Conservation (phyloP, 177 flowering plant genomes). For the Telopea speciosissima region DNA sequence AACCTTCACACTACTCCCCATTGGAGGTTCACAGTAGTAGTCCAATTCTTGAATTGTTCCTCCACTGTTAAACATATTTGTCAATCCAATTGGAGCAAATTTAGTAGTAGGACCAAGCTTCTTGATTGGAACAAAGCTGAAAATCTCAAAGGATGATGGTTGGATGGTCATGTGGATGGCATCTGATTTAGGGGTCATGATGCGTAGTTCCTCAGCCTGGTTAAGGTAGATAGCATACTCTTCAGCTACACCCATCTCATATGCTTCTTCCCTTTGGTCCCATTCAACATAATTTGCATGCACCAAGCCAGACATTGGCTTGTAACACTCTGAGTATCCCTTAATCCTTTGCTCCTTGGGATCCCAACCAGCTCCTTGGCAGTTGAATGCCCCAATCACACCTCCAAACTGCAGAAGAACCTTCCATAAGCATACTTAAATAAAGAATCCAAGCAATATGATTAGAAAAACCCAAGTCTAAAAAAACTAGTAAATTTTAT, state of each 20-base stretch:
- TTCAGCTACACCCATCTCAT: constrained; percentile 39
- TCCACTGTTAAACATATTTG: constrained; percentile 84
- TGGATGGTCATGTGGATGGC: constrained; percentile 42
- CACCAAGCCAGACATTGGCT: constrained; percentile 28
- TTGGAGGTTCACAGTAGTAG: constrained; percentile 21
- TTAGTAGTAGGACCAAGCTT: constrained; percentile 23
- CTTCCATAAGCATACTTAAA: neutral
- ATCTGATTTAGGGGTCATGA: constrained; percentile 34
- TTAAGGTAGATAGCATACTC: constrained; percentile 53
- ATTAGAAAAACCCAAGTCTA: too few relatives aligned
- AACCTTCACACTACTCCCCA: constrained; percentile 25
- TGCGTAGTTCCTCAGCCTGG: constrained; percentile 42
- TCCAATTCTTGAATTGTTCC: constrained; percentile 57
- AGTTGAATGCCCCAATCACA: constrained; percentile 47
- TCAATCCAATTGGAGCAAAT: constrained; percentile 84
- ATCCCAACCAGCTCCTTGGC: constrained; percentile 80
- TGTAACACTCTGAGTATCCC: constrained; percentile 42
- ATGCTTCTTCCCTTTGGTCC: constrained; percentile 45
- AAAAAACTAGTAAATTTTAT: too few relatives aligned
- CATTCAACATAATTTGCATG: constrained; percentile 63
- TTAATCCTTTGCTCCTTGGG: constrained; percentile 49
- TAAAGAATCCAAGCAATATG: too few relatives aligned
- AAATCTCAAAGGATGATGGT: constrained; percentile 72
- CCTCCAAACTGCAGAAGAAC: constrained; percentile 31
- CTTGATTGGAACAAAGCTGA: constrained; percentile 59